Evolutionary conservation across 148 eudicot genomes (phyloP).

Genomic region (Rhododendron ovatum): DNA sequence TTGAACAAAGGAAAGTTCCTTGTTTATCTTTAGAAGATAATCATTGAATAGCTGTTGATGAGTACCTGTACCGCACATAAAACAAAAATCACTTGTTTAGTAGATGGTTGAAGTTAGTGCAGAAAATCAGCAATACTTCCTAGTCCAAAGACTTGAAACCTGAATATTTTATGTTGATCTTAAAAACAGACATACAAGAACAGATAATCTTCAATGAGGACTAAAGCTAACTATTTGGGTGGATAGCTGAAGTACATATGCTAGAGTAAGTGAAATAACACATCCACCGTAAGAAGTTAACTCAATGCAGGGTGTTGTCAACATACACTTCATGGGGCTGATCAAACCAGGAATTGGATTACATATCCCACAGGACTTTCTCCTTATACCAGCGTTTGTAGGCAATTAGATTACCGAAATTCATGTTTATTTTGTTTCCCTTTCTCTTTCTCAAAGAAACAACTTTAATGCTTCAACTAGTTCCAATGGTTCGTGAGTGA

Average conservation of each 20-base stretch:
- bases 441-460: background rate
- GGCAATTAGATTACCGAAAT: background rate
- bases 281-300: background rate
- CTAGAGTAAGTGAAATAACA: background rate
- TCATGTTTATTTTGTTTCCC: background rate
- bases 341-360: background rate
- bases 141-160: background rate
- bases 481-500: background rate
- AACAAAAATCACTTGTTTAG: background rate
- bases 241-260: background rate
- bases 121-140: background rate
- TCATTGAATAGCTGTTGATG: constrained; percentile 52
- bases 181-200: background rate
- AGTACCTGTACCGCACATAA: constrained; percentile 31
- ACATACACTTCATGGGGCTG: background rate
- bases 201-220: background rate
- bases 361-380: background rate
- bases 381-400: background rate
- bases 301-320: background rate
- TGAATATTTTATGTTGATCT: background rate
- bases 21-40: constrained; percentile 65
- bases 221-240: background rate
- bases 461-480: background rate
- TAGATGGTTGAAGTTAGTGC: background rate
- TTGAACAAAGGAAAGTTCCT: constrained; percentile 67